These are phyloP conservation scores for Colletotrichum endophyticum DNA, from an alignment of 2,329 filamentous ascomycete genomes.

Conservation along the genomic window DNA sequence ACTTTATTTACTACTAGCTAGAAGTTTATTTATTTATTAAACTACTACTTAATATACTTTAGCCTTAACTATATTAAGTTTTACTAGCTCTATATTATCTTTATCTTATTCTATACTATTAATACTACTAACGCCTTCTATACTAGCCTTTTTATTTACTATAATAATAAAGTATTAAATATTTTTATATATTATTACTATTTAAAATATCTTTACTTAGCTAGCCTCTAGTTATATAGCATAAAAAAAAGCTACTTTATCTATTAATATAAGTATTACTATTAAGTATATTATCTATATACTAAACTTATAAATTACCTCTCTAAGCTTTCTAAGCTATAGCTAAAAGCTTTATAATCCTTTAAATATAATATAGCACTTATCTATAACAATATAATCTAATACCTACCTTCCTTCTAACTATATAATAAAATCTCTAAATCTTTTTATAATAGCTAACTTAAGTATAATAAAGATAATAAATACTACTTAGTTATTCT, in stretches of 20 bases:
- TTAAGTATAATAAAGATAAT: neutral
- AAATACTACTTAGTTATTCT: neutral
- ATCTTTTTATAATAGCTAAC: neutral
- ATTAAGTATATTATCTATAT: conserved; percentile 14
- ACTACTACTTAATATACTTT: no score
- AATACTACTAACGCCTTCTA: no score
- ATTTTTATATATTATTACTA: neutral
- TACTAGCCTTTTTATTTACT: accelerated
- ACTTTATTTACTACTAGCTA: neutral
- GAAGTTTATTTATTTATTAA: neutral
- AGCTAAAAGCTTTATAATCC: neutral
- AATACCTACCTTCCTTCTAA: neutral
- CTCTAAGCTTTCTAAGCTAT: neutral
- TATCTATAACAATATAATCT: conserved; percentile 8
- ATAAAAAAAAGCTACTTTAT: neutral
- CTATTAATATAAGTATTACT: neutral
- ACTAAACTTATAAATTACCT: neutral
- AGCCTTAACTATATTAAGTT: no score
- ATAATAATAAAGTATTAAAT: neutral
- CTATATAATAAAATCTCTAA: neutral
- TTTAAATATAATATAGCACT: conserved; percentile 13
- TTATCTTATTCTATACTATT: no score
- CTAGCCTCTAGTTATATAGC: neutral
- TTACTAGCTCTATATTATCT: neutral
- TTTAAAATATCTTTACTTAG: no score